A percentile compares a stretch with the other conserved stretches of the same genome.
These are phyloP conservation scores for Coleophoma eucalyptorum DNA, from an alignment of 2,329 filamentous ascomycete species.

Conservation along the genomic window DNA sequence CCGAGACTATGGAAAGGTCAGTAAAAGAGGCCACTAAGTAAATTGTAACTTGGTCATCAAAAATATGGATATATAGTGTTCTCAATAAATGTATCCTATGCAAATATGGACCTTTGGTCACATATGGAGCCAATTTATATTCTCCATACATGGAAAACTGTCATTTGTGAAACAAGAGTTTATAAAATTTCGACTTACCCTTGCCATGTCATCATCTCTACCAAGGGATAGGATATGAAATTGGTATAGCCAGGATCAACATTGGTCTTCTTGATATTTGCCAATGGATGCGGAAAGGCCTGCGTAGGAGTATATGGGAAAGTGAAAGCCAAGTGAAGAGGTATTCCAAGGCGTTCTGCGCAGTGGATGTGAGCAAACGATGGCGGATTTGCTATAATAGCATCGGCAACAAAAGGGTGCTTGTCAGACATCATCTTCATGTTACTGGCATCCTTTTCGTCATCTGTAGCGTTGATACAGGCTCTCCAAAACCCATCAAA, in stretches of 20 bases:
- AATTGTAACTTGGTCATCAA: no score
- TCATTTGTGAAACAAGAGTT: no score
- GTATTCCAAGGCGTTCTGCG: constrained; percentile 73
- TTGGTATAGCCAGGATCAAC: constrained; percentile 72
- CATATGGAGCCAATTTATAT: no score
- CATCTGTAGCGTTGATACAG: constrained; percentile 70
- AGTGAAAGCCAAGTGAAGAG: constrained; percentile 85
- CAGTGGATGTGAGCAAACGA: constrained; percentile 77
- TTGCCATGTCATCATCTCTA: constrained; percentile 90
- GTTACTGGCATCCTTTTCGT: constrained; percentile 58
- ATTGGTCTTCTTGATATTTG: constrained; percentile 70
- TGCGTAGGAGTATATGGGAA: constrained; percentile 76
- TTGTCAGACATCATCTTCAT: constrained; percentile 61
- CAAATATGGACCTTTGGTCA: no score
- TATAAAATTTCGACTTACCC: constrained; percentile 38
- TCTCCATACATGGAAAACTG: no score
- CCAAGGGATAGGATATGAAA: constrained; percentile 75
- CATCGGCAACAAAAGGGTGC: constrained; percentile 64
- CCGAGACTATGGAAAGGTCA: constrained; percentile 44
- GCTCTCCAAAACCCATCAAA: constrained; percentile 80
- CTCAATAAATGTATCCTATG: no score
- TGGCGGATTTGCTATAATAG: constrained; percentile 83
- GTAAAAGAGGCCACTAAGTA: no score
- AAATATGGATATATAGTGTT: no score
- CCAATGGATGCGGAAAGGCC: constrained; percentile 68